Conservation (phyloP, 495 filamentous ascomycete genomes). For the Xeromyces bisporus region DNA sequence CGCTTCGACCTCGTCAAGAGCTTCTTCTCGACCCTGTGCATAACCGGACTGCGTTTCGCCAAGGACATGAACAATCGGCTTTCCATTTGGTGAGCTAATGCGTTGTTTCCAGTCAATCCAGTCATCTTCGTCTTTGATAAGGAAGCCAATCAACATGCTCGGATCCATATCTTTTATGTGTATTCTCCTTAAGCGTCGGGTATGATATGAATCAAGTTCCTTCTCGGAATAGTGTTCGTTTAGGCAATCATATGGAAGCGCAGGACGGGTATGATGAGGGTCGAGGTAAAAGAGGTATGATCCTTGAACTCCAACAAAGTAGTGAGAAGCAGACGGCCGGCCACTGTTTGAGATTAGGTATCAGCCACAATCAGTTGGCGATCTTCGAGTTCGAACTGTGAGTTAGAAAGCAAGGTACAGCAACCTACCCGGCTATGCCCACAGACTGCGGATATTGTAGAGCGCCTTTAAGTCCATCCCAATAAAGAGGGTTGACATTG, state of each 20-base stretch:
- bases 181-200: conserved; percentile 61
- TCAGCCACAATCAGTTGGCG: no score
- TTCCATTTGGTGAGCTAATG: conserved; percentile 53
- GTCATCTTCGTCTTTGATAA: conserved; percentile 67
- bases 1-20: conserved; percentile 79
- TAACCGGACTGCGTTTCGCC: conserved; percentile 44
- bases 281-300: conserved; percentile 87
- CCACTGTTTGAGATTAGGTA: no score
- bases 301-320: conserved; percentile 91
- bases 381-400: no score
- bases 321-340: conserved; percentile 86
- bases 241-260: conserved; percentile 38
- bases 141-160: conserved; percentile 95
- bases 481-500: conserved; percentile 80
- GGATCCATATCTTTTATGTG: conserved; percentile 91
- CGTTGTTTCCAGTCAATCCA: conserved; percentile 66
- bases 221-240: conserved; percentile 41
- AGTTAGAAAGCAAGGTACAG: background rate
- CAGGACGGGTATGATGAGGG: conserved; percentile 64
- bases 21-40: conserved; percentile 44
- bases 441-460: conserved; percentile 78
- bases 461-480: conserved; percentile 66
- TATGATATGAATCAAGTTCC: conserved; percentile 76
- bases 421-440: conserved; percentile 79
- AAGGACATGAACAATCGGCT: conserved; percentile 64